Evolutionary conservation across 345 rosid species (phyloP).

Genomic region (Lepidium aucheri): DNA sequence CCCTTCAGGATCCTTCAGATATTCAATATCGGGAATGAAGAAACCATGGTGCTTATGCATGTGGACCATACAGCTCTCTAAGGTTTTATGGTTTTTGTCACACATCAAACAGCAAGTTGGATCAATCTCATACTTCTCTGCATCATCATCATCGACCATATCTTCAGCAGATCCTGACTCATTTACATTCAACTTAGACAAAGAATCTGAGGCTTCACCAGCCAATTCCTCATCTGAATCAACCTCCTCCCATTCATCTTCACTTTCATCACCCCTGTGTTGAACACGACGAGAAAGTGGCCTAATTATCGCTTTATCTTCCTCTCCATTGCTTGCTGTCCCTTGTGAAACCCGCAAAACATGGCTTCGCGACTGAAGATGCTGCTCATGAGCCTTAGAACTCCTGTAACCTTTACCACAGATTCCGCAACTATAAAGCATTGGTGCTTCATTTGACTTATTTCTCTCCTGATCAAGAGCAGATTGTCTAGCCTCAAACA

Average conservation of each 20-base stretch:
- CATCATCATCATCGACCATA: conserved; percentile 36
- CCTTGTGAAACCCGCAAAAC: conserved; percentile 53
- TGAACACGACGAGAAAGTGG: conserved; percentile 42
- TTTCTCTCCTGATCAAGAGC: conserved; percentile 58
- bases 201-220: conserved; percentile 43
- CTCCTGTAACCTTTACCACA: conserved; percentile 85
- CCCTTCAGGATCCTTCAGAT: conserved; percentile 79
- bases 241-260: conserved; percentile 78
- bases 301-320: conserved; percentile 44
- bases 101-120: conserved; percentile 90
- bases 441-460: conserved; percentile 44
- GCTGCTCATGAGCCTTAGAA: conserved; percentile 80
- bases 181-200: conserved; percentile 47
- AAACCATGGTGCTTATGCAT: conserved; percentile 95
- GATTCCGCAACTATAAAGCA: conserved; percentile 65
- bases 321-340: conserved; percentile 32
- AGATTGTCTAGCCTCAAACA: conserved; percentile 70
- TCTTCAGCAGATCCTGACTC: conserved; percentile 37
- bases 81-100: conserved; percentile 42
- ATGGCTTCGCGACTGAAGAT: conserved; percentile 68
- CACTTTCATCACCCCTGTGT: conserved; percentile 44
- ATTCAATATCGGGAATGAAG: conserved; percentile 81
- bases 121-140: conserved; percentile 39
- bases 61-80: conserved; percentile 88
- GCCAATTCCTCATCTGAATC: conserved; percentile 64